These are phyloP conservation scores for Phytophthora tentaculata DNA, from an alignment of 352 stramenopile genomes.

Conservation along the genomic window DNA sequence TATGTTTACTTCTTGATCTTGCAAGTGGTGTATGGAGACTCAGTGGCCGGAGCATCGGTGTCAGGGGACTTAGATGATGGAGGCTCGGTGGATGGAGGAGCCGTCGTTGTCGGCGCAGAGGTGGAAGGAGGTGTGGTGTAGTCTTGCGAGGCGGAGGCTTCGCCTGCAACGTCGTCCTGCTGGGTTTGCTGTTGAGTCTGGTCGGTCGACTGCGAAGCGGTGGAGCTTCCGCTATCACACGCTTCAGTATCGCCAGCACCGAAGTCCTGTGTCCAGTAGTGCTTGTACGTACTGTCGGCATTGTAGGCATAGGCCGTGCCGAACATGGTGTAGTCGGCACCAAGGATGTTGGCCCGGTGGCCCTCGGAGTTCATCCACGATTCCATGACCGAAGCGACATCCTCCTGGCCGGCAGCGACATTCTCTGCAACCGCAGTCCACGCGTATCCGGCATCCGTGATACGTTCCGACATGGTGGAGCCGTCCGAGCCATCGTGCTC, in stretches of 20 bases:
- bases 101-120: constrained; percentile 12
- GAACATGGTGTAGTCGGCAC: constrained; percentile 47
- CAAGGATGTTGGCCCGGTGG: constrained; percentile 55
- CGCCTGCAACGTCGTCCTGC: constrained; percentile 24
- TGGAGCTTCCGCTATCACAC: constrained; percentile 32
- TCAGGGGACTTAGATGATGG: not conserved
- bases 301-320: constrained; percentile 45
- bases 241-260: constrained; percentile 38
- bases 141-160: constrained; percentile 26
- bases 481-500: constrained; percentile 55
- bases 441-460: constrained; percentile 53
- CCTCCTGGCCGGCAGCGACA: constrained; percentile 53
- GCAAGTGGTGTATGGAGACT: constrained; percentile 15
- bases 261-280: constrained; percentile 73
- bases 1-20: constrained; percentile 30
- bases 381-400: constrained; percentile 59
- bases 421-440: constrained; percentile 65
- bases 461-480: constrained; percentile 48
- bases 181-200: constrained; percentile 34
- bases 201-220: constrained; percentile 16
- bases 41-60: not conserved
- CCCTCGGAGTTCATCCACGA: constrained; percentile 68
- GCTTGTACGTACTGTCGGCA: constrained; percentile 38
- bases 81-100: constrained; percentile 3
- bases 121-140: constrained; percentile 16